Conservation (phyloP, 1,284 basidiomycete species). For the Cryptococcus deneoformans region DNA sequence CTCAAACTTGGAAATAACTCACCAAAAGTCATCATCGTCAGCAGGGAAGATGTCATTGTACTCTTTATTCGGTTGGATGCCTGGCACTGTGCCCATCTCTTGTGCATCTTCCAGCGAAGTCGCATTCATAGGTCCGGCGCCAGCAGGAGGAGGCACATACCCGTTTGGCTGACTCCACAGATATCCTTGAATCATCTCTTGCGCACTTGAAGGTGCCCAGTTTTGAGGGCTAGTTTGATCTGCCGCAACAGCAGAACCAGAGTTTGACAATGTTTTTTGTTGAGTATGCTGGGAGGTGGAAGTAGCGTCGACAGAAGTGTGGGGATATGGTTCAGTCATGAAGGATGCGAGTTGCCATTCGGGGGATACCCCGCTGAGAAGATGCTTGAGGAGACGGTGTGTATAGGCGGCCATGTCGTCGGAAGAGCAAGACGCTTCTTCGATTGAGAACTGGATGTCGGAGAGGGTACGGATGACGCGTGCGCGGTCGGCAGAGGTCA, state of each 20-base stretch:
- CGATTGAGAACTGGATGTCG: constrained; percentile 13
- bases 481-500: constrained; percentile 19
- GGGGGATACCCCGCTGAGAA: constrained; percentile 15
- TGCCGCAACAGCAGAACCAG: too few species aligned
- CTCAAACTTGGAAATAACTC: background rate
- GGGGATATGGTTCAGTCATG: background rate
- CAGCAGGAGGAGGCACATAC: too few species aligned
- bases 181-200: constrained; percentile 27
- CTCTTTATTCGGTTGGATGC: background rate
- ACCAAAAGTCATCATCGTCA: constrained; percentile 31
- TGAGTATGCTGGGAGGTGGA: background rate
- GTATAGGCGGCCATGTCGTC: constrained; percentile 33
- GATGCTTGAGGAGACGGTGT: constrained; percentile 27
- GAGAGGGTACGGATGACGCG: constrained; percentile 18
- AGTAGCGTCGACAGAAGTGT: background rate
- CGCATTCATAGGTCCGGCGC: too few species aligned
- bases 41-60: constrained; percentile 25
- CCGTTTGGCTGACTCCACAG: constrained; percentile 13
- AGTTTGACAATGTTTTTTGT: too few species aligned
- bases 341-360: constrained; percentile 8
- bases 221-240: background rate
- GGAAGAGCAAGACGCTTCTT: constrained; percentile 16
- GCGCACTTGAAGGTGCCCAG: constrained; percentile 20
- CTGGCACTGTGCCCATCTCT: background rate
- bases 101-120: background rate